Evolutionary conservation across 1,284 basidiomycete genomes (phyloP), one percentile per base, ranked within the genome.

Genomic region (Austroboletus niveus): DNA sequence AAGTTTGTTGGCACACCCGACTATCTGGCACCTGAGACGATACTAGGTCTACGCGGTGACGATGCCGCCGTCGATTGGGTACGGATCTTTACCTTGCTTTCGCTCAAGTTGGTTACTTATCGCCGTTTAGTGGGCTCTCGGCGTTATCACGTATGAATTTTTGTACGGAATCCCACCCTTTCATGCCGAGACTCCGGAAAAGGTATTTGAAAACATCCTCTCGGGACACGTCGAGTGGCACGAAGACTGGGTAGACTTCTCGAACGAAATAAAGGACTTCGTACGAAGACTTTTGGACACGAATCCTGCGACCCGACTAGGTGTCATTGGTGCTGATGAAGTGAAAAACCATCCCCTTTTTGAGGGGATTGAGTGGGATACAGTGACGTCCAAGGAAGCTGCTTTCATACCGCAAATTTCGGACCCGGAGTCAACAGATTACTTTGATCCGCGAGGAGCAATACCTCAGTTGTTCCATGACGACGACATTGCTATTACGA

Each of bases 81-180:
- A 58, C 50, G 80, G 70, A 20, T 60, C 68, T 27, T 49, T 40
- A 57, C 35, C 31, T 49, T 51, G 39, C 52, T 47, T 45, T 49
- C 35, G 17, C 45, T 31, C 22, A 36, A 41, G 52, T 29, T 29
- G 30, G 51, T 51, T 51, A 46, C 60, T 59, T 57, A 59, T 57
- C 53, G 51, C 58, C 24, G 34, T 51, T 38, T 46, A 88, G 87
- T 99, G 97, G 97, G 97, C 97, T 14, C 80, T 99, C 34, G 97
- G 97, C 55, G 94, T 98, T 42, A 97, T 99, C 63, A 89, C 94
- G 29, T 99, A 99, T 73, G 96, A 99, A 75, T 99, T 99, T 72
- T 73, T 99, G 34, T 99, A 96, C 62, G 95, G 97, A 4, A 84
- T 94, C 38, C 97, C 97, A 31, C 97, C 97, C 0, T 99, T 99